A percentile compares a stretch with the other conserved stretches of the same genome.
Evolutionary conservation across 768 basidiomycete species (phyloP).

Genomic region (Heimioporus sp.): DNA sequence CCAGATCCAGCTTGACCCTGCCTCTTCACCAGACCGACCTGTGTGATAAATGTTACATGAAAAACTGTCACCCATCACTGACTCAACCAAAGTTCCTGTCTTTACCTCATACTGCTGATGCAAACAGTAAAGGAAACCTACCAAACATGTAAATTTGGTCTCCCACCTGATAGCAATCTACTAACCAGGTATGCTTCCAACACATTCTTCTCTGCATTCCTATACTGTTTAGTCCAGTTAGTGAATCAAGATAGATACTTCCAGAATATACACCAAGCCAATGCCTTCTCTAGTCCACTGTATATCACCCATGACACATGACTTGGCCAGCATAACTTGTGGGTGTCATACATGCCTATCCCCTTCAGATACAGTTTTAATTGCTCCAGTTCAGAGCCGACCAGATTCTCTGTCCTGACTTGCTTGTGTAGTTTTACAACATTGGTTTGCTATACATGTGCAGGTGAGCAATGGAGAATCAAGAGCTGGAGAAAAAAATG

Average conservation of each 20-base stretch:
- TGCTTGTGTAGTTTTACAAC: conserved; percentile 33
- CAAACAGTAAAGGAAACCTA: background rate
- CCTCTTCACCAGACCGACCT: too few relatives aligned
- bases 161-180: background rate
- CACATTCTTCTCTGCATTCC: background rate
- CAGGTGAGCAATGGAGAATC: background rate
- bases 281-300: background rate
- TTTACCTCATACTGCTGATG: too few relatives aligned
- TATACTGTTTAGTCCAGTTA: background rate
- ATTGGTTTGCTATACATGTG: conserved; percentile 29
- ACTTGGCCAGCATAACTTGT: background rate
- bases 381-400: conserved; percentile 6
- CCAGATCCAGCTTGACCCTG: too few relatives aligned
- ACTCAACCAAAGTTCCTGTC: too few relatives aligned
- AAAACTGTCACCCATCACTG: too few relatives aligned
- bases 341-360: conserved; percentile 27
- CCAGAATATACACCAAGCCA: background rate
- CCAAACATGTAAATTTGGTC: conserved; percentile 37
- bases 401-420: conserved; percentile 16
- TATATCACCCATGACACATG: background rate
- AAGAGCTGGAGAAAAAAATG: conserved; percentile 5
- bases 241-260: too few relatives aligned
- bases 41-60: too few relatives aligned
- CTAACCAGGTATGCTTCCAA: conserved; percentile 4
- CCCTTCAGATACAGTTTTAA: conserved; percentile 35